Base-by-base conservation (phyloP, 2,329 filamentous ascomycete genomes). In the Paracamarosporium sp. region DNA sequence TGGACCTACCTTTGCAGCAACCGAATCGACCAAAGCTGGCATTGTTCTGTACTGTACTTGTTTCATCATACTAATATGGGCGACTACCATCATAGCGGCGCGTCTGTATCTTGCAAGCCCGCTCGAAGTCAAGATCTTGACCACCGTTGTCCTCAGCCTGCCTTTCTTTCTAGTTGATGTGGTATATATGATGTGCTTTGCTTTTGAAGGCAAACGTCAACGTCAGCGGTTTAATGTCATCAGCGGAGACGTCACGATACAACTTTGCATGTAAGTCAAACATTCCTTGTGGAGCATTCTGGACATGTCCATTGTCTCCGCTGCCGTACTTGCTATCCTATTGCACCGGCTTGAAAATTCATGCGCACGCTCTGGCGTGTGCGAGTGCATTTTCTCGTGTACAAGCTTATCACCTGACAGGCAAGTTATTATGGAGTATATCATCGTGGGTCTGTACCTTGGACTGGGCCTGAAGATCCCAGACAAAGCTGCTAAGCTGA, bases 161-260 rank as follows among this genome's bases (percentile, higher is more conserved):
- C 73, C 72, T 1, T 75, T 75, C 55, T 75, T 74, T 44, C 61
- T 75, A 22, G 72, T 74, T 40, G 69, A 75, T 44, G 67, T 75
- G 25, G 71, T 75, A 20, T 75, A 75, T 53, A 75, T 75, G 71
- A 75, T 74, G 69, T 74, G 71, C 46, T 75, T 75, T 50, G 73
- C 73, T 5, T 75, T 72, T 25, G 72, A 75, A 46, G 60, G 60
- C 20, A 64, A 69, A 57, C 63, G 57, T 56, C 48, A 63, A 5
- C 50, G 50, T 30, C 66, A 69, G 61, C 57, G 57, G 9, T 75
- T 75, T 64, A 75, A 75, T 57, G 72, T 75, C 43, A 75, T 75
- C 43, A 74, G 71, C 46, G 73, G 73, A 33, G 55, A 62, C 22
- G 72, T 74, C 11, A 75, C 72, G 3, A 63, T 67, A 4, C 73